phyloP scores from a whole-genome alignment of 495 filamentous ascomycete species.

The Cercophora sp. region DNA sequence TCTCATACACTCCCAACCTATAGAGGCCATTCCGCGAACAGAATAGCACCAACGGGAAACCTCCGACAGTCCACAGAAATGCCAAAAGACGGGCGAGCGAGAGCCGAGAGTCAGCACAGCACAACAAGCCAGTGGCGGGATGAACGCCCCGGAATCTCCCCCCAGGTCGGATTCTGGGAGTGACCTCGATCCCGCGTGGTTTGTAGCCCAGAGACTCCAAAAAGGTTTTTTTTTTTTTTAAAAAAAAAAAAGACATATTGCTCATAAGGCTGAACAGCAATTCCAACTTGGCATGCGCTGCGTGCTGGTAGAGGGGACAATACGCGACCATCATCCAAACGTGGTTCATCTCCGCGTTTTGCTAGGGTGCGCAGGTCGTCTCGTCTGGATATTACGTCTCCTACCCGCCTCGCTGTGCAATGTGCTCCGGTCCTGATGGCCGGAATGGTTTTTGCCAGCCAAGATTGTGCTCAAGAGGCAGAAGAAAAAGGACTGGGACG shows the following conservation, averaged over 20 bases:
- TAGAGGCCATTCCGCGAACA: too few relatives aligned
- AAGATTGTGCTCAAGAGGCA: slow-evolving; percentile 6
- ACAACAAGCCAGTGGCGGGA: too few relatives aligned
- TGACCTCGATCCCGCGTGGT: not conserved
- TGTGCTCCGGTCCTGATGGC: not conserved
- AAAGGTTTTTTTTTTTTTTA: not conserved
- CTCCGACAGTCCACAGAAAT: too few relatives aligned
- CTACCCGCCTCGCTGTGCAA: not conserved
- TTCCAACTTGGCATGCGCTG: not conserved
- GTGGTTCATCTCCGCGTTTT: not conserved
- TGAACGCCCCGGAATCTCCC: not conserved
- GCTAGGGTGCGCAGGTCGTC: not conserved
- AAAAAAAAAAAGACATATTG: too few relatives aligned
- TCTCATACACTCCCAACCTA: too few relatives aligned
- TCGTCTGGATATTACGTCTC: not conserved
- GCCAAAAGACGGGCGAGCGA: too few relatives aligned
- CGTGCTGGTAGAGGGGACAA: not conserved
- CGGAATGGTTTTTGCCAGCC: slow-evolving; percentile 1
- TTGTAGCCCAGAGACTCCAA: not conserved
- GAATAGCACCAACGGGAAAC: too few relatives aligned
- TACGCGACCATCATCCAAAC: slow-evolving; percentile 2
- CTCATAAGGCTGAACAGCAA: not conserved
- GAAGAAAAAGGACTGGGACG: slow-evolving; percentile 2
- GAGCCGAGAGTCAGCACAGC: too few relatives aligned
- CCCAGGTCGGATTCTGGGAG: not conserved